Evolutionary conservation across 257 asterid genomes (phyloP).

Genomic region (Solanum tarapatanum): DNA sequence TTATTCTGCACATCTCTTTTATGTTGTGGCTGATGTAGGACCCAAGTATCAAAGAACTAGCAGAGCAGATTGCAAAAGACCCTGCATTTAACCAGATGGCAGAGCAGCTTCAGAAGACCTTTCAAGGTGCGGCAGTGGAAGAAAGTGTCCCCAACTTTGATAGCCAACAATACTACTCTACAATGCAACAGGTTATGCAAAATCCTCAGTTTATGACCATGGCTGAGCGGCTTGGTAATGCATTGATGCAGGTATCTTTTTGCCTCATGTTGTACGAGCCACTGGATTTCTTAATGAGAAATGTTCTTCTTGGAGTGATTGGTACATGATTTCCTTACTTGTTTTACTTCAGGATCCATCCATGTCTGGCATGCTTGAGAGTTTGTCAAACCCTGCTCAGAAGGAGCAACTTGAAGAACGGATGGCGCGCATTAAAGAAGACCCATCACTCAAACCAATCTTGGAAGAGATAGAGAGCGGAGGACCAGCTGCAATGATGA

Average conservation of each 20-base stretch:
- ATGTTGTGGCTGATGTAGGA: conserved; percentile 32
- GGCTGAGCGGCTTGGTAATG: conserved; percentile 92
- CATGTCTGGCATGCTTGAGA: conserved; percentile 94
- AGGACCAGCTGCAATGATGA: conserved; percentile 99
- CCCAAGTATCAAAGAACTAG: conserved; percentile 91
- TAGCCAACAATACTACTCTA: conserved; percentile 65
- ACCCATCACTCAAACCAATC: conserved; percentile 93
- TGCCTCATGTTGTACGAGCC: neutral
- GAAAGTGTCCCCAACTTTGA: conserved; percentile 78
- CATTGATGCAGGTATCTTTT: conserved; percentile 73
- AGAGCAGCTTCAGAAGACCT: conserved; percentile 87
- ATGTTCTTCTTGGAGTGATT: neutral
- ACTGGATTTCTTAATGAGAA: neutral
- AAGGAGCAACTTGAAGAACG: conserved; percentile 85
- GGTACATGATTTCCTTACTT: neutral
- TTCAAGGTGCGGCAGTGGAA: conserved; percentile 69
- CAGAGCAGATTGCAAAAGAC: conserved; percentile 88
- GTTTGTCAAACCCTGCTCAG: conserved; percentile 68
- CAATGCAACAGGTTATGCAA: conserved; percentile 99
- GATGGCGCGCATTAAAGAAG: conserved; percentile 74
- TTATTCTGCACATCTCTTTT: neutral
- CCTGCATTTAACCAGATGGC: conserved; percentile 97
- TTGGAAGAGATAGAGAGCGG: conserved; percentile 92
- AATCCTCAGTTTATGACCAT: conserved; percentile 93
- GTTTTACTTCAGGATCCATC: conserved; percentile 63